Percentiles rank a stretch among this genome's conserved stretches.
Conservation (phyloP, 495 filamentous ascomycete species). For the Lasiosphaeris hirsuta region DNA sequence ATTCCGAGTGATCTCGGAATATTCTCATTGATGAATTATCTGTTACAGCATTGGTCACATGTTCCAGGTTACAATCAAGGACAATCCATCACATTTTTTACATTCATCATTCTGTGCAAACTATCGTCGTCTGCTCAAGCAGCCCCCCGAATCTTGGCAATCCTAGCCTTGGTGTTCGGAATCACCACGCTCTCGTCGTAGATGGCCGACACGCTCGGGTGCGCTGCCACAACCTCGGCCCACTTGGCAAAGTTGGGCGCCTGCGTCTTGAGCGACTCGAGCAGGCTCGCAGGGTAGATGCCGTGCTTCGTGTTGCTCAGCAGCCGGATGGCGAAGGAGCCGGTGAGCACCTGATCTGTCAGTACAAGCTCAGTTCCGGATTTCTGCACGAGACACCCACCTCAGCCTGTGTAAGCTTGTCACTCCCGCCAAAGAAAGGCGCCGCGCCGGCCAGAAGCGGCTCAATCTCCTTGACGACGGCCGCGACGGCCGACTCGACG, state of each 20-base stretch:
- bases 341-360: slow-evolving; percentile 55
- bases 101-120: too few relatives aligned
- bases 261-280: slow-evolving; percentile 44
- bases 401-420: slow-evolving; percentile 73
- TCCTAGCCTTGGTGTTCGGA: slow-evolving; percentile 29
- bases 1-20: too few relatives aligned
- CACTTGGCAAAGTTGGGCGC: slow-evolving; percentile 66
- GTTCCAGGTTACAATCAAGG: too few relatives aligned
- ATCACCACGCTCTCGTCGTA: slow-evolving; percentile 49
- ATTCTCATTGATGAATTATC: too few relatives aligned
- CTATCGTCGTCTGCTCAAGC: too few relatives aligned
- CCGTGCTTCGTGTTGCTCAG: slow-evolving; percentile 49
- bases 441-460: slow-evolving; percentile 61
- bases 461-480: slow-evolving; percentile 70
- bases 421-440: slow-evolving; percentile 80
- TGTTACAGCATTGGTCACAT: too few relatives aligned
- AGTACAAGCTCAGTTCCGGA: background rate
- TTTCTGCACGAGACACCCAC: slow-evolving; percentile 39
- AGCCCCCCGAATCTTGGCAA: slow-evolving; percentile 27
- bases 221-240: slow-evolving; percentile 56
- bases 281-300: slow-evolving; percentile 50
- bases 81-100: too few relatives aligned
- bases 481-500: slow-evolving; percentile 45
- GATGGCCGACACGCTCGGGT: slow-evolving; percentile 66
- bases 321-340: slow-evolving; percentile 63